Conservation (phyloP, 1,284 basidiomycete species). For the Ustilago shanxiensis region DNA sequence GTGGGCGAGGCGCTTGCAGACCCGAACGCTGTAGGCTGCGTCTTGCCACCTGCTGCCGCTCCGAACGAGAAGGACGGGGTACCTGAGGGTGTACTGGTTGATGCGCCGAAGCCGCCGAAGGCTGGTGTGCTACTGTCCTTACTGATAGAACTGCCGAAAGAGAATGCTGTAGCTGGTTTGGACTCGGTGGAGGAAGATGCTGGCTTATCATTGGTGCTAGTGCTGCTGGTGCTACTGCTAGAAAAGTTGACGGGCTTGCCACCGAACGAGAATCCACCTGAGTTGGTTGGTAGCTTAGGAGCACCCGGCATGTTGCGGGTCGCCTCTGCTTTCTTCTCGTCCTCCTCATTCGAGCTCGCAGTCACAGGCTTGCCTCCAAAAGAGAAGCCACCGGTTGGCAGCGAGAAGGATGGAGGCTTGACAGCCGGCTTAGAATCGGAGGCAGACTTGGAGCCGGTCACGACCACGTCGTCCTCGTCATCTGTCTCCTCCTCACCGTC, state of each 20-base stretch:
- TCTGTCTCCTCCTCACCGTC: conserved; percentile 16
- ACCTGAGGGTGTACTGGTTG: conserved; percentile 3
- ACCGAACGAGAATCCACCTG: conserved; percentile 39
- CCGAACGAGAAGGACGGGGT: conserved; percentile 27
- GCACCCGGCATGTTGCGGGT: conserved; percentile 43
- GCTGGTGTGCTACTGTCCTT: conserved; percentile 4
- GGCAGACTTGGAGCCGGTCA: conserved; percentile 32
- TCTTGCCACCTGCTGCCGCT: neutral
- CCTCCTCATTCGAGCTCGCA: conserved; percentile 11
- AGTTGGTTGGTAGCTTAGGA: conserved; percentile 22
- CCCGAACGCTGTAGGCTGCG: conserved; percentile 14
- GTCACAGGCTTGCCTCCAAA: conserved; percentile 44
- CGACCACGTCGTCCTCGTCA: conserved; percentile 29
- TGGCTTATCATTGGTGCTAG: conserved; percentile 11
- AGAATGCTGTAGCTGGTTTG: conserved; percentile 9
- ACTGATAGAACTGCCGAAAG: conserved; percentile 14
- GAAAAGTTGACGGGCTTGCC: conserved; percentile 38
- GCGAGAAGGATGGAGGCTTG: conserved; percentile 37
- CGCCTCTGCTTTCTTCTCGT: conserved; percentile 39
- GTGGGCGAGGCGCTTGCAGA: conserved; percentile 15
- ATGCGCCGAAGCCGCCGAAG: conserved; percentile 23
- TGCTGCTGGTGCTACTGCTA: neutral
- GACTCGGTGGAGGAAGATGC: conserved; percentile 4
- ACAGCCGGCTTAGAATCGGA: conserved; percentile 2
- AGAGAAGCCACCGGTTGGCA: conserved; percentile 43